Conservation (phyloP, 352 stramenopile genomes). For the Globisporangium ultimum region DNA sequence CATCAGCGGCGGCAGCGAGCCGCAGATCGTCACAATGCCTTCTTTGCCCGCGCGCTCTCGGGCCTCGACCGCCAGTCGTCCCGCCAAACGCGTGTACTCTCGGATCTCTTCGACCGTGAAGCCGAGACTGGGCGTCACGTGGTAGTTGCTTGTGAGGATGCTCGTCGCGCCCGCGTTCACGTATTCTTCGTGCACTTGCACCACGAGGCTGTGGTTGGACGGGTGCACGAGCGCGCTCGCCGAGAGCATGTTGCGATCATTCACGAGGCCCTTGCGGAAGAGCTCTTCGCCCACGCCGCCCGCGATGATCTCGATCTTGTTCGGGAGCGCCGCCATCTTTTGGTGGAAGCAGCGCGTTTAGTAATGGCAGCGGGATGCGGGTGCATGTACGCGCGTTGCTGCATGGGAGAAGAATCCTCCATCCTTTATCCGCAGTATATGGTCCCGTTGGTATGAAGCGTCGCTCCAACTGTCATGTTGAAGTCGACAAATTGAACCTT, state of each 20-base stretch:
- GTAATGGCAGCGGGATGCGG: slow-evolving; percentile 2
- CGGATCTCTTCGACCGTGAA: slow-evolving; percentile 79
- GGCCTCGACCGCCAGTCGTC: slow-evolving; percentile 59
- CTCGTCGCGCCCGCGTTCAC: slow-evolving; percentile 72
- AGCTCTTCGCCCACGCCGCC: slow-evolving; percentile 89
- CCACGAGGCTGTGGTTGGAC: slow-evolving; percentile 64
- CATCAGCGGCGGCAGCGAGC: slow-evolving; percentile 88
- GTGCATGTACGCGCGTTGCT: neutral
- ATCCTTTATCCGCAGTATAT: too few species aligned
- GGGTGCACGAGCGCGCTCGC: slow-evolving; percentile 73
- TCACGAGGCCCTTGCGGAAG: slow-evolving; percentile 72
- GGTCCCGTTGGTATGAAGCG: too few species aligned
- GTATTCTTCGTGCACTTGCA: slow-evolving; percentile 71
- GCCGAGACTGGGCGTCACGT: slow-evolving; percentile 80
- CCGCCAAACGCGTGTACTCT: slow-evolving; percentile 58
- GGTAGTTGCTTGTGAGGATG: slow-evolving; percentile 89
- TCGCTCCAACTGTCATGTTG: too few species aligned
- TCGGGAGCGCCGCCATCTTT: slow-evolving; percentile 3
- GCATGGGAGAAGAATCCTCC: neutral
- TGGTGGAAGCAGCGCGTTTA: neutral
- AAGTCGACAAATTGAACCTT: too few species aligned
- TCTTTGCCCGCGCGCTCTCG: slow-evolving; percentile 22
- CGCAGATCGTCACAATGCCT: slow-evolving; percentile 57
- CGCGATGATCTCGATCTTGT: slow-evolving; percentile 58
- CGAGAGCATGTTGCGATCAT: slow-evolving; percentile 90